These are phyloP conservation scores for Tinospora cordifolia DNA, from an alignment of 164 flowering plant genomes.

Conservation along the genomic window DNA sequence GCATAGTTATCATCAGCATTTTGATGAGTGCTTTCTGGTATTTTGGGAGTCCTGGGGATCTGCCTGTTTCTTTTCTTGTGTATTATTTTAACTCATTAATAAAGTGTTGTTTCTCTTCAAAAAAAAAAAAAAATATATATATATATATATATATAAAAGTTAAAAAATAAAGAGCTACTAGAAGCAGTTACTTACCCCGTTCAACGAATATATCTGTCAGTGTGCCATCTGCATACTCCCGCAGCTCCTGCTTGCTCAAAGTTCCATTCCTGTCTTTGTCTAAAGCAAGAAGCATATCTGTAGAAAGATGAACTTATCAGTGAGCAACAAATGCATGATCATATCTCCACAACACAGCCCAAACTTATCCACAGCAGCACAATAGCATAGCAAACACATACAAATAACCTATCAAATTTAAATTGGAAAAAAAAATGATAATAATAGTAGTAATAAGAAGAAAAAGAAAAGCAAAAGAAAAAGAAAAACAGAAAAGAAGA, in stretches of 20 bases:
- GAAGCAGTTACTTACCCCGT: conserved; percentile 45
- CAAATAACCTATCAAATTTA: neutral
- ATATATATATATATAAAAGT: too few species aligned
- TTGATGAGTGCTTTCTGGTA: too few species aligned
- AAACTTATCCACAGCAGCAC: neutral
- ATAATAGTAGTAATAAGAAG: neutral
- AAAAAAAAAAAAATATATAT: too few species aligned
- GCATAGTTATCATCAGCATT: too few species aligned
- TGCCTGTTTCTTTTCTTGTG: too few species aligned
- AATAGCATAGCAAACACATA: neutral
- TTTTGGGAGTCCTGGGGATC: too few species aligned
- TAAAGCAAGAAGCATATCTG: conserved; percentile 94
- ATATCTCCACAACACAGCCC: neutral
- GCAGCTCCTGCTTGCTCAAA: conserved; percentile 88
- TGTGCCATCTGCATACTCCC: conserved; percentile 97
- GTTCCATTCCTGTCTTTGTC: conserved; percentile 93
- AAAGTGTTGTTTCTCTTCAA: too few species aligned
- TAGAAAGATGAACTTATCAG: conserved; percentile 12
- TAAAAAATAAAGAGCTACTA: conserved; percentile 2
- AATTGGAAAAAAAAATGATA: neutral
- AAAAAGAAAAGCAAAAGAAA: neutral
- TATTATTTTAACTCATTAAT: too few species aligned
- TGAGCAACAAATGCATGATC: neutral
- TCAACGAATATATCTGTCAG: conserved; percentile 87
- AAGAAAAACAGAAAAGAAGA: neutral